A percentile compares a stretch with the other conserved stretches of the same genome.
Evolutionary conservation across 331 rosid genomes (phyloP).

Genomic region (Spiraea crenata): DNA sequence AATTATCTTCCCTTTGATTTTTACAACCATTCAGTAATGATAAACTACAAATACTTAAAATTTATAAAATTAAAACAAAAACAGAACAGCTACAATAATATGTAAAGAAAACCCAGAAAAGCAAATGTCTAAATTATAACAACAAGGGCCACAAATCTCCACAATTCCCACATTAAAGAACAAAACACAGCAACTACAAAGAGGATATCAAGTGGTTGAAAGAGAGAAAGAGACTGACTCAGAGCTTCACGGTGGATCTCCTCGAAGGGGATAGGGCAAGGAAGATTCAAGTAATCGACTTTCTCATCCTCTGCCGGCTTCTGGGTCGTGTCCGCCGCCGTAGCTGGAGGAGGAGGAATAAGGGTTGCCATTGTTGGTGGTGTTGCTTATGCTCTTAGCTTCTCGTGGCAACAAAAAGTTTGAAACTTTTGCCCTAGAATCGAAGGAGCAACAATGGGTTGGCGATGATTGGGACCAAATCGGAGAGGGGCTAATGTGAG

Average conservation of each 20-base stretch:
- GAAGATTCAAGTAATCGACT: constrained; percentile 76
- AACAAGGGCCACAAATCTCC: neutral
- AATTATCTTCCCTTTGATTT: neutral
- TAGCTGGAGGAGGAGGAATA: constrained; percentile 13
- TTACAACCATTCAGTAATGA: too few species aligned
- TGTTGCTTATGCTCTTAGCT: neutral
- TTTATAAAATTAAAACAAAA: neutral
- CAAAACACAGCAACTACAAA: neutral
- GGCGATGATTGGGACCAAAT: neutral
- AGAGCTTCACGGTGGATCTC: constrained; percentile 98
- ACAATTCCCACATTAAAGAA: neutral
- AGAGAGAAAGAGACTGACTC: constrained; percentile 45
- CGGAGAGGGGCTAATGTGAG: neutral
- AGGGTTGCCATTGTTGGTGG: constrained; percentile 18
- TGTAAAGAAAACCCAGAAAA: neutral
- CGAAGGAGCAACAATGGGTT: constrained; percentile 1
- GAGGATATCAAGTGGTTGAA: neutral
- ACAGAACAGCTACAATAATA: neutral
- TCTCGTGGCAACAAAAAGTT: neutral
- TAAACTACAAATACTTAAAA: neutral
- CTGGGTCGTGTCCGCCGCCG: neutral
- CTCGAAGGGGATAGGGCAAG: constrained; percentile 90
- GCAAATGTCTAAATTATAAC: neutral
- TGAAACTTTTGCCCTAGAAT: neutral
- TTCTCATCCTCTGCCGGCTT: constrained; percentile 47